phyloP scores from a whole-genome alignment of 306 rosid species.

The Chamaecrista fasciculata region DNA sequence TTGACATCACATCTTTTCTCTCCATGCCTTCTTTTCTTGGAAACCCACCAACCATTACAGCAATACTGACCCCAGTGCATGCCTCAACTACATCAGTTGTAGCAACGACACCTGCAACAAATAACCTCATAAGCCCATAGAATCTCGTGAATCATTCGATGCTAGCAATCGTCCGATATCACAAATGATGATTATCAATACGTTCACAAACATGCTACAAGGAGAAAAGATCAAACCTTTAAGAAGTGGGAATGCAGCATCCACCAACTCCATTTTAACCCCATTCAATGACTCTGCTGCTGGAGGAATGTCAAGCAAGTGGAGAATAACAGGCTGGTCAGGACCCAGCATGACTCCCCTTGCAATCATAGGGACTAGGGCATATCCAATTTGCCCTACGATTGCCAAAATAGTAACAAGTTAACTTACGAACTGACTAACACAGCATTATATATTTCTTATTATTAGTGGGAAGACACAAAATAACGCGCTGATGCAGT shows the following conservation, averaged over 20 bases:
- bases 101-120: constrained; percentile 88
- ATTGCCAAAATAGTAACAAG: constrained; percentile 1
- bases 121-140: background rate
- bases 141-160: background rate
- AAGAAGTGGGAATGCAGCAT: constrained; percentile 92
- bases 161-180: no score
- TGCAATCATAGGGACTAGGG: constrained; percentile 97
- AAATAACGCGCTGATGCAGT: background rate
- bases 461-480: background rate
- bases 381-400: constrained; percentile 98
- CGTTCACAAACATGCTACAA: background rate
- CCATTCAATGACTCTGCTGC: constrained; percentile 96
- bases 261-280: constrained; percentile 91
- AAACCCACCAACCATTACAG: constrained; percentile 98
- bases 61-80: constrained; percentile 86
- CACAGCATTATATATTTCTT: background rate
- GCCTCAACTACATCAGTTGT: constrained; percentile 97
- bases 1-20: constrained; percentile 94
- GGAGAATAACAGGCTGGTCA: constrained; percentile 94
- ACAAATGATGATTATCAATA: no score
- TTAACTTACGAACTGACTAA: background rate
- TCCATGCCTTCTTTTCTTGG: constrained; percentile 99
- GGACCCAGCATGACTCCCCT: constrained; percentile 93
- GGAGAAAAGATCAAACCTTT: constrained; percentile 45
- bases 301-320: constrained; percentile 86